A percentile compares a stretch with the other conserved stretches of the same genome.
Evolutionary conservation across 805 yeast species (phyloP).

Genomic region (Millerago galiae): DNA sequence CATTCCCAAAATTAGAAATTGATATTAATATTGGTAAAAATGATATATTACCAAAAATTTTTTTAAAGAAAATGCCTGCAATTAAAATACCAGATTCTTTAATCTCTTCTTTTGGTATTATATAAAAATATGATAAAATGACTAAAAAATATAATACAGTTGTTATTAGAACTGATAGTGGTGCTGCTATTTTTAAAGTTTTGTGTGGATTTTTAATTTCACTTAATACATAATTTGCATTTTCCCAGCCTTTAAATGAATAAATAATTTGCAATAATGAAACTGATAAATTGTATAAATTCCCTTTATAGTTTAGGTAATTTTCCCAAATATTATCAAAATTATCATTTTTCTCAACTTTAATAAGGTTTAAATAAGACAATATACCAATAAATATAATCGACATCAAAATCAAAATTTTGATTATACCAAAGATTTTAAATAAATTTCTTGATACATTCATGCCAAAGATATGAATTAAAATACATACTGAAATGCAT

Average conservation of each 20-base stretch:
- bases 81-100: conserved; percentile 52
- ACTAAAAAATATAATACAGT: conserved; percentile 51
- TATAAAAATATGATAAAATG: conserved; percentile 45
- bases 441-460: conserved; percentile 44
- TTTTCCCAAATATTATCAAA: conserved; percentile 32
- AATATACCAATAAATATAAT: conserved; percentile 43
- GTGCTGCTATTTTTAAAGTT: conserved; percentile 55
- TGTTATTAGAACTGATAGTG: conserved; percentile 46
- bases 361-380: conserved; percentile 30
- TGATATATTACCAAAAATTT: conserved; percentile 48
- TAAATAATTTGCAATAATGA: conserved; percentile 54
- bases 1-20: conserved; percentile 57
- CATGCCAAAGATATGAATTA: conserved; percentile 44
- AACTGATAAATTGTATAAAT: conserved; percentile 44
- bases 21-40: conserved; percentile 53
- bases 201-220: conserved; percentile 52
- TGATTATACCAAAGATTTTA: conserved; percentile 48
- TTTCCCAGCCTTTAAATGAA: conserved; percentile 68
- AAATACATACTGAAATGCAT: conserved; percentile 39
- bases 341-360: conserved; percentile 24
- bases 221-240: conserved; percentile 55
- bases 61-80: conserved; percentile 55
- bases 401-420: conserved; percentile 42
- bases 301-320: conserved; percentile 36
- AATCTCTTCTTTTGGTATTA: conserved; percentile 39